phyloP scores from a whole-genome alignment of 1,284 basidiomycete species.

The Sporisorium exsertum region DNA sequence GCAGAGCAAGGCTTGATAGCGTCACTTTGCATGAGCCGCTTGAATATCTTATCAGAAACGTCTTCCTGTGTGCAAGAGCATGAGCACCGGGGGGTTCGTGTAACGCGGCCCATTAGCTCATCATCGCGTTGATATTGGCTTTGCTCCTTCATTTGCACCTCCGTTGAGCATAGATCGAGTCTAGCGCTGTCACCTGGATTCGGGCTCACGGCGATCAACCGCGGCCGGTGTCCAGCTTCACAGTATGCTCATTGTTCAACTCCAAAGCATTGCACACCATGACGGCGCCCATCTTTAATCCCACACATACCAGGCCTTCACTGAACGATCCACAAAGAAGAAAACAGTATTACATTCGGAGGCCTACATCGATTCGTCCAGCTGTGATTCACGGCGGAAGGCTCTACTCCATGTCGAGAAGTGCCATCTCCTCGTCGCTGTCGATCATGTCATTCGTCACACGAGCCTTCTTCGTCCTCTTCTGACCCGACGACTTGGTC shows the following conservation, averaged over 20 bases:
- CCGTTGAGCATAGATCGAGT: background rate
- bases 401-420: constrained; percentile 40
- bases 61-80: background rate
- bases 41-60: background rate
- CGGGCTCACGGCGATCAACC: background rate
- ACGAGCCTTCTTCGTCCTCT: constrained; percentile 43
- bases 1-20: too few relatives aligned
- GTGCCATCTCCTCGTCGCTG: constrained; percentile 62
- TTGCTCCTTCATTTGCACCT: background rate
- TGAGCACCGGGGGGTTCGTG: too few relatives aligned
- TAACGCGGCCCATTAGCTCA: background rate
- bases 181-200: background rate
- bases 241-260: background rate
- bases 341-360: background rate
- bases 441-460: constrained; percentile 62
- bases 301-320: background rate
- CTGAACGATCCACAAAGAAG: background rate
- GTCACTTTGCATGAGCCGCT: background rate
- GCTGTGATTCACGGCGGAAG: background rate
- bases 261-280: background rate
- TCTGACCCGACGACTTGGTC: constrained; percentile 13
- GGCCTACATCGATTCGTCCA: background rate
- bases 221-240: background rate
- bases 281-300: background rate
- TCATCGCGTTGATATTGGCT: background rate